Conservation (phyloP, 2,329 filamentous ascomycete species). For the Nemania bipapillata region DNA sequence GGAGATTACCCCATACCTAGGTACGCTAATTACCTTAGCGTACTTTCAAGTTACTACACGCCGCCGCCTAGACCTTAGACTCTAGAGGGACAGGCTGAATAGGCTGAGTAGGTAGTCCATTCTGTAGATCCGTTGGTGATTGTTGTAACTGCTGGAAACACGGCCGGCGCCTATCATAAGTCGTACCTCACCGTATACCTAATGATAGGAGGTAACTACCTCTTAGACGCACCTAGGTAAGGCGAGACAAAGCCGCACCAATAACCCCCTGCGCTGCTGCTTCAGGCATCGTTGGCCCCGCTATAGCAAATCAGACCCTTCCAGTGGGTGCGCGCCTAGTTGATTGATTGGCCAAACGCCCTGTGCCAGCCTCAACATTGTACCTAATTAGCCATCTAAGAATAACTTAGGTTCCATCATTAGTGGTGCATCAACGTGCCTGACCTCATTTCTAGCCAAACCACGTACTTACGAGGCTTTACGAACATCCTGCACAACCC, state of each 20-base stretch:
- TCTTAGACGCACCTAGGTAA: not conserved
- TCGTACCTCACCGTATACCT: not conserved
- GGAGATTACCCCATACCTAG: constrained; percentile 8
- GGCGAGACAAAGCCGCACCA: not conserved
- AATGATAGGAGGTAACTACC: not conserved
- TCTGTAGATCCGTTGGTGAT: not conserved
- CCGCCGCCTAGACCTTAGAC: not conserved
- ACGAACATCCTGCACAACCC: not conserved
- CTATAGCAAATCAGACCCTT: not conserved
- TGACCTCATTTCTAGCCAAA: not conserved
- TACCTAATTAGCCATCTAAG: not conserved
- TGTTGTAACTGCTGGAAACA: not conserved
- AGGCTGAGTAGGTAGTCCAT: too few species aligned
- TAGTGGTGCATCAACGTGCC: not conserved
- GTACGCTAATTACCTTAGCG: not conserved
- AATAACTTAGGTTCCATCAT: not conserved
- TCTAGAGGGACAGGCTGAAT: not conserved
- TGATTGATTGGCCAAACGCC: constrained; percentile 1
- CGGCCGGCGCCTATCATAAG: not conserved
- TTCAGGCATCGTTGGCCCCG: constrained; percentile 1
- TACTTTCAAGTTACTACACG: not conserved
- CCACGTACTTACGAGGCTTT: not conserved
- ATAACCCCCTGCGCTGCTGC: not conserved
- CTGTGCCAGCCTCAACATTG: not conserved
- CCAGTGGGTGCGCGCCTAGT: not conserved